These are phyloP conservation scores for Comarum palustre DNA, from an alignment of 306 rosid genomes.

Conservation along the genomic window DNA sequence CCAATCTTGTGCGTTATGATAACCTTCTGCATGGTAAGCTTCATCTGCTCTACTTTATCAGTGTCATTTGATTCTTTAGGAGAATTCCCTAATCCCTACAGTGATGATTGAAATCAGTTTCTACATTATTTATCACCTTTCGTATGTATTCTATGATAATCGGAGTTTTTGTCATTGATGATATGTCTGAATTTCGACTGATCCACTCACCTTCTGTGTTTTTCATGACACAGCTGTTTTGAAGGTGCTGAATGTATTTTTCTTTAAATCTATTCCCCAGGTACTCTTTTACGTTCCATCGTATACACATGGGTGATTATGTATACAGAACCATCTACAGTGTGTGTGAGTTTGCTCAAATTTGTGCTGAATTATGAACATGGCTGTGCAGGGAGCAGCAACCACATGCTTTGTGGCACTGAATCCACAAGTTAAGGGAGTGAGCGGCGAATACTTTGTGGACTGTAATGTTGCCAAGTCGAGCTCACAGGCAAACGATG, in stretches of 20 bases:
- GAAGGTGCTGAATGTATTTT: conserved; percentile 37
- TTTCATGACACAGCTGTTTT: conserved; percentile 49
- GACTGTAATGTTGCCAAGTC: conserved; percentile 37
- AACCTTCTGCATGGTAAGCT: conserved; percentile 42
- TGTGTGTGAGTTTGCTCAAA: not conserved
- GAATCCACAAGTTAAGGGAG: conserved; percentile 38
- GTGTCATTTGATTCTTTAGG: not conserved
- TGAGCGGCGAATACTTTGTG: conserved; percentile 6
- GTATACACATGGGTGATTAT: not conserved
- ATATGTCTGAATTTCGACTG: not conserved
- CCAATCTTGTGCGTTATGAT: conserved; percentile 29
- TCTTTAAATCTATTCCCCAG: conserved; percentile 63
- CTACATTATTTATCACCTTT: not conserved
- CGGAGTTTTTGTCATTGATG: not conserved
- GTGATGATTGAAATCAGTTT: not conserved
- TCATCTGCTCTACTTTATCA: not conserved
- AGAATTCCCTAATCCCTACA: not conserved
- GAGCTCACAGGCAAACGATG: conserved; percentile 23
- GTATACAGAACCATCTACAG: not conserved
- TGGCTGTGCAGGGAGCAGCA: conserved; percentile 52
- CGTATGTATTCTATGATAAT: not conserved
- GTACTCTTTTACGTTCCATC: conserved; percentile 11
- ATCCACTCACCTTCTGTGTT: not conserved
- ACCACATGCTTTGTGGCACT: conserved; percentile 63
- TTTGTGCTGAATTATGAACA: not conserved